Evolutionary conservation across 2,329 filamentous ascomycete genomes (phyloP), one percentile per base, ranked within the genome.

Genomic region (Aciculosporium take): DNA sequence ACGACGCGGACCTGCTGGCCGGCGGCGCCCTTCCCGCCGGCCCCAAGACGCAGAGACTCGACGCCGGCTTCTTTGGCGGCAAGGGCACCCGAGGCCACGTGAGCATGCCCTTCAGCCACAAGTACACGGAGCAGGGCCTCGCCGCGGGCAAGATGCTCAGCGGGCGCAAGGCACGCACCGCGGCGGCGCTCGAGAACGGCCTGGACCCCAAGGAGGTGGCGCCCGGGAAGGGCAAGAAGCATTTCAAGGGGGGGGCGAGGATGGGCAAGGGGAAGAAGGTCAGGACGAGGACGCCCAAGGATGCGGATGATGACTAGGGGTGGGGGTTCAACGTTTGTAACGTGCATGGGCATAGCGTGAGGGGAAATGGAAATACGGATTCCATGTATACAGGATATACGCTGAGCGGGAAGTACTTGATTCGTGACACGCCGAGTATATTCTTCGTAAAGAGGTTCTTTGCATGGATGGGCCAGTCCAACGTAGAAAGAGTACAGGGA

Each of bases 51-150:
- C 68, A 76, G 48, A 74, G 72, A 43, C 68, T 98, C 17, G 91
- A 98, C 64, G 84, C 81, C 55, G 74, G 76, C n/a, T 98, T 96
- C 69, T 98, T 98, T 57, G 80, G 73, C 5, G 65, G 76, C 2
- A 70, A 74, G 42, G 68, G 73, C 9, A 72, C 67, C 34, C 73
- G 71, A 1, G 83, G 77, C 2, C 81, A 84, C 53, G 49, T 93
- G 29, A 79, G 66, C 42, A 79, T 79, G 68, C 88, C 91, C 0
- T 96, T 96, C 66, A 89, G 80, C 61, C 76, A 91, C 65, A 84
- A 91, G 64, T 93, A 95, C 62, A 79, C 79, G 3, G 74, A 91
- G 61, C 86, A 94, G 56, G 87, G 86, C 4, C 43, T 34, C 43
- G 58, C 52, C 15, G 56, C 57, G 2, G 56, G 56, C 13, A 93